Evolutionary conservation across 179 eudicot genomes (phyloP).

Genomic region (Gypsophila paniculata): DNA sequence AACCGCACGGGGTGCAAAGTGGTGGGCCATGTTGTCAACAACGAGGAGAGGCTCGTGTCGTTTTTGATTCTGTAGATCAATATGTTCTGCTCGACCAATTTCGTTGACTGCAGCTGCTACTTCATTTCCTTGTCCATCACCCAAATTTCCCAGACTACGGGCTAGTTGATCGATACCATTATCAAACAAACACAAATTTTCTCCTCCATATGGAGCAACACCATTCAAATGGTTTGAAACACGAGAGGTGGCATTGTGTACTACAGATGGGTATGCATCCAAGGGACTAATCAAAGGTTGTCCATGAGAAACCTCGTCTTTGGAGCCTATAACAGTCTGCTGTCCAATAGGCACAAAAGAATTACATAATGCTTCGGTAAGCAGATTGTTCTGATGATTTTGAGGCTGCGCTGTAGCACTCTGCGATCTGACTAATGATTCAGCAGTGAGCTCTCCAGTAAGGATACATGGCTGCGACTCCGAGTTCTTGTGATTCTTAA

Average conservation of each 20-base stretch:
- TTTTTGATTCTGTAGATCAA: slow-evolving; percentile 24
- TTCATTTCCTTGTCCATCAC: slow-evolving; percentile 23
- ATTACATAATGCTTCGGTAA: slow-evolving; percentile 35
- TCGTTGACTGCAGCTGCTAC: slow-evolving; percentile 18
- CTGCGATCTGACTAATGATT: slow-evolving; percentile 24
- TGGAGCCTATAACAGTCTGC: slow-evolving; percentile 31
- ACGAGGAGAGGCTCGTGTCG: slow-evolving; percentile 38
- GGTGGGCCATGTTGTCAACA: slow-evolving; percentile 54
- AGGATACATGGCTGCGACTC: slow-evolving; percentile 28
- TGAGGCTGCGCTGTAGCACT: slow-evolving; percentile 25
- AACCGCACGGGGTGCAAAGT: slow-evolving; percentile 29
- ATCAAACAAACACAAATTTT: slow-evolving; percentile 38
- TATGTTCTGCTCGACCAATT: slow-evolving; percentile 26
- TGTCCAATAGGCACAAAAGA: slow-evolving; percentile 22
- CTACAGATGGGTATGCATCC: slow-evolving; percentile 24
- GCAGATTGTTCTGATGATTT: slow-evolving; percentile 36
- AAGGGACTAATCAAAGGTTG: slow-evolving; percentile 22
- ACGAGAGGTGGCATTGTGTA: slow-evolving; percentile 21
- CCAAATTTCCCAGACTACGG: slow-evolving; percentile 28
- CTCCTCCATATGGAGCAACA: slow-evolving; percentile 32
- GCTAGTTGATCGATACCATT: slow-evolving; percentile 28
- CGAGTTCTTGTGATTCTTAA: slow-evolving; percentile 14
- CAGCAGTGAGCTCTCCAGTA: slow-evolving; percentile 10
- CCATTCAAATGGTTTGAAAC: slow-evolving; percentile 21
- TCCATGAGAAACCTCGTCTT: slow-evolving; percentile 28